phyloP scores from a whole-genome alignment of 805 yeast genomes.

The Pichia cephalocereana region DNA sequence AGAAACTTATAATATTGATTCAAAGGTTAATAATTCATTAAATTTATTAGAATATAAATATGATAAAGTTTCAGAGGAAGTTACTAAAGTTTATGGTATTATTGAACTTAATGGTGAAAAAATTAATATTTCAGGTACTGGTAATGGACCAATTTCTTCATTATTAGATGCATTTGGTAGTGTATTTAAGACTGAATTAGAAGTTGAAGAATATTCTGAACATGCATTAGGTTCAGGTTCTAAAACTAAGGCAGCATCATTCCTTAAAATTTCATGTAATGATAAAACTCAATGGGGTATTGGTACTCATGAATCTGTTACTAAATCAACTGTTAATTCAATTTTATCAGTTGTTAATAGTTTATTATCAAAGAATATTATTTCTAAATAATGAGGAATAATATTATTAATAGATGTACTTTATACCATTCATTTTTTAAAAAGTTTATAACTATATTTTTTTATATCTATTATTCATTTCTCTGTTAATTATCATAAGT shows the following conservation, averaged over 20 bases:
- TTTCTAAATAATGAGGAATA: not conserved
- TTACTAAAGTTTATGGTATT: constrained; percentile 35
- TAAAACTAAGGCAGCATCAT: constrained; percentile 65
- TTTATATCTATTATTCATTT: not conserved
- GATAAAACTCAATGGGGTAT: constrained; percentile 64
- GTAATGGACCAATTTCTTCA: constrained; percentile 76
- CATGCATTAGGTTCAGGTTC: constrained; percentile 69
- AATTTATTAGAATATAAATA: constrained; percentile 35
- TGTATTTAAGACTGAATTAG: constrained; percentile 43
- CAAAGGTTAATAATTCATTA: constrained; percentile 25
- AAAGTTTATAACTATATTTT: not conserved
- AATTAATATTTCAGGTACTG: constrained; percentile 41
- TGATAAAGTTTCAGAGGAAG: constrained; percentile 27
- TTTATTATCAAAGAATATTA: constrained; percentile 13
- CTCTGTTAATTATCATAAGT: not conserved
- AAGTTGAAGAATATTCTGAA: constrained; percentile 60
- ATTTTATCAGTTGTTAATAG: constrained; percentile 56
- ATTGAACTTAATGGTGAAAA: constrained; percentile 28
- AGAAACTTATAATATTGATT: constrained; percentile 42
- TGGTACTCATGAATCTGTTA: constrained; percentile 84
- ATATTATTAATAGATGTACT: not conserved
- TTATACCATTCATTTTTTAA: not conserved
- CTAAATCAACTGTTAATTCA: constrained; percentile 72
- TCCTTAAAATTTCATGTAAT: constrained; percentile 32
- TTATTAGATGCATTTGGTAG: constrained; percentile 55